Percentiles rank a stretch among this genome's conserved stretches.
Evolutionary conservation across 768 basidiomycete genomes (phyloP).

Genomic region (Amanita molliuscula): DNA sequence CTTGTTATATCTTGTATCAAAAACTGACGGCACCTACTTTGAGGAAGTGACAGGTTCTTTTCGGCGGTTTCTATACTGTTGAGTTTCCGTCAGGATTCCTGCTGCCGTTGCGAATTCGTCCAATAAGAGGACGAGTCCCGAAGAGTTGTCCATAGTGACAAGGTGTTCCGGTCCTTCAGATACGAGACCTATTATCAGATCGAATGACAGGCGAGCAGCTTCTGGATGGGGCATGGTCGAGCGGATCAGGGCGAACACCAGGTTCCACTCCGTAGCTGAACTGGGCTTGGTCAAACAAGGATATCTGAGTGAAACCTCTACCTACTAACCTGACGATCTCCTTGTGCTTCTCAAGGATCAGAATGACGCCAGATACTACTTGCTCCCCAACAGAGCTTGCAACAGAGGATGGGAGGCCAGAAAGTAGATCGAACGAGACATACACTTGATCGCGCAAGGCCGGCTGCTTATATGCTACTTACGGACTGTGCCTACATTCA

Average conservation of each 20-base stretch:
- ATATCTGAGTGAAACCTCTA: not conserved
- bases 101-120: constrained; percentile 82
- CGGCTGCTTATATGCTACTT: constrained; percentile 34
- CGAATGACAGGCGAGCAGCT: constrained; percentile 79
- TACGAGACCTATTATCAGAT: constrained; percentile 58
- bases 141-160: constrained; percentile 71
- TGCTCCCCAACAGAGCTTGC: constrained; percentile 86
- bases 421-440: constrained; percentile 84
- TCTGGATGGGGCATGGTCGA: constrained; percentile 80
- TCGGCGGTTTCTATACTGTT: constrained; percentile 43
- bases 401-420: constrained; percentile 67
- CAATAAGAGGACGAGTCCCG: constrained; percentile 67
- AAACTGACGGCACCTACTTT: constrained; percentile 30
- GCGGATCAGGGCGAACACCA: constrained; percentile 80
- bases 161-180: constrained; percentile 48
- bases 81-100: constrained; percentile 44
- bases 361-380: constrained; percentile 70
- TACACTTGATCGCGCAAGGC: constrained; percentile 89
- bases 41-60: constrained; percentile 36
- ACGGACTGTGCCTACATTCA: not conserved
- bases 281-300: constrained; percentile 22
- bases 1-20: constrained; percentile 3
- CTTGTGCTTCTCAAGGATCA: constrained; percentile 70
- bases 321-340: constrained; percentile 51
- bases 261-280: constrained; percentile 93